These are phyloP conservation scores for Fraxinus anomala DNA, from an alignment of 257 asterid species.

Conservation along the genomic window DNA sequence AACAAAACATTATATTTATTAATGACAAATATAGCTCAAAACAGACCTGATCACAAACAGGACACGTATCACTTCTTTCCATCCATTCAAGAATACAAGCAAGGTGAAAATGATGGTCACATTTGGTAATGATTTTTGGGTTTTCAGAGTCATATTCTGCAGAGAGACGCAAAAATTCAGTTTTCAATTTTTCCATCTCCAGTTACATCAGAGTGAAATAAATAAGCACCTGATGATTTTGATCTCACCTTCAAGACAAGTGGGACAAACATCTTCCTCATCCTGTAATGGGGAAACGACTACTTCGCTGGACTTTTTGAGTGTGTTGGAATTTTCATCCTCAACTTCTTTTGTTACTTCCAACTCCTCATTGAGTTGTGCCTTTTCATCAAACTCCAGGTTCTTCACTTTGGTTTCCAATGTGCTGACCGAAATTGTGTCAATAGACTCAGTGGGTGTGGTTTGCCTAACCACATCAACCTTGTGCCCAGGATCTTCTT, in stretches of 20 bases:
- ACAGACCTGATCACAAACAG: conserved; percentile 81
- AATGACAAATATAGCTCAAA: conserved; percentile 12
- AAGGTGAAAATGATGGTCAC: conserved; percentile 89
- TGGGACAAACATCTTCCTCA: conserved; percentile 87
- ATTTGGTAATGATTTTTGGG: conserved; percentile 79
- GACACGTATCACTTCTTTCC: conserved; percentile 93
- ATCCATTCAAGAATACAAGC: conserved; percentile 95
- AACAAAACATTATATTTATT: conserved; percentile 5
- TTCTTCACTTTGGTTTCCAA: conserved; percentile 52
- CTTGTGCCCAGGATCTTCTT: conserved; percentile 41
- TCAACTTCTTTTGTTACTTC: conserved; percentile 45
- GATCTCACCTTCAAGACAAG: conserved; percentile 83
- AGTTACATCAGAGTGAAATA: conserved; percentile 18
- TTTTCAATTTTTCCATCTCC: conserved; percentile 16
- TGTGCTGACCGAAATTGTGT: conserved; percentile 40
- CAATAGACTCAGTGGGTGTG: conserved; percentile 37
- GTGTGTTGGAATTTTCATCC: conserved; percentile 54
- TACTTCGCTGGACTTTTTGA: conserved; percentile 51
- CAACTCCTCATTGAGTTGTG: conserved; percentile 37
- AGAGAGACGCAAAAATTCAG: conserved; percentile 18
- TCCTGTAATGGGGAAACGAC: conserved; percentile 42
- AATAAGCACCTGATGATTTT: neutral
- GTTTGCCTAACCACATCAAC: conserved; percentile 43
- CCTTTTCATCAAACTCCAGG: conserved; percentile 49
- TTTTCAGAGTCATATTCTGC: conserved; percentile 93